Conservation (phyloP, 1,139 yeast genomes). For the Yamadazyma blattariae region DNA sequence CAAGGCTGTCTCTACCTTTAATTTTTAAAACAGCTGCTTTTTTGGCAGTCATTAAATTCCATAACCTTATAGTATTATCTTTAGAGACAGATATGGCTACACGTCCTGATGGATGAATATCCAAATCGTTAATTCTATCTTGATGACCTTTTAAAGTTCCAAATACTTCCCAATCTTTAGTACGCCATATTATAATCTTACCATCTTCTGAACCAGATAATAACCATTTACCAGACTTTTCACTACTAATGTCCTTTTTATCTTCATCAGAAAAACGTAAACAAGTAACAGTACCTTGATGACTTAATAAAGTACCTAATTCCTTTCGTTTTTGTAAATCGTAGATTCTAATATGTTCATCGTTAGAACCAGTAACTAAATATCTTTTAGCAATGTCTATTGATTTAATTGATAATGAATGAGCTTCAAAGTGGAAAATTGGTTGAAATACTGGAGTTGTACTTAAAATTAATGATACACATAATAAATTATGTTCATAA, state of each 20-base stretch:
- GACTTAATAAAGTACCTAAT: conserved; percentile 84
- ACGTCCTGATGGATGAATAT: conserved; percentile 90
- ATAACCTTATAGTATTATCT: conserved; percentile 78
- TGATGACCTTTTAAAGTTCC: conserved; percentile 86
- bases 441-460: conserved; percentile 74
- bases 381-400: conserved; percentile 82
- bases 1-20: conserved; percentile 60
- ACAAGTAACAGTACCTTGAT: conserved; percentile 83
- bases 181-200: conserved; percentile 86
- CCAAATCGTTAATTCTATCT: conserved; percentile 73
- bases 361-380: conserved; percentile 92
- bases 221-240: conserved; percentile 74
- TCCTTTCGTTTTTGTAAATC: conserved; percentile 94
- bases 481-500: conserved; percentile 87
- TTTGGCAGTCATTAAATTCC: conserved; percentile 98
- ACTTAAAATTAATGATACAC: conserved; percentile 68
- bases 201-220: conserved; percentile 92
- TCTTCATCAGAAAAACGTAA: conserved; percentile 64
- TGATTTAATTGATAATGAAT: conserved; percentile 80
- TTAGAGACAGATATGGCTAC: conserved; percentile 87
- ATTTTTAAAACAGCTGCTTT: conserved; percentile 85
- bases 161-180: conserved; percentile 94
- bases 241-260: conserved; percentile 10
- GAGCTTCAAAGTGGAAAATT: conserved; percentile 94
- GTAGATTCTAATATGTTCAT: conserved; percentile 91